Evolutionary conservation across 768 basidiomycete genomes (phyloP), one percentile per base, ranked within the genome.

Genomic region (Hemileccinum rubropunctum): DNA sequence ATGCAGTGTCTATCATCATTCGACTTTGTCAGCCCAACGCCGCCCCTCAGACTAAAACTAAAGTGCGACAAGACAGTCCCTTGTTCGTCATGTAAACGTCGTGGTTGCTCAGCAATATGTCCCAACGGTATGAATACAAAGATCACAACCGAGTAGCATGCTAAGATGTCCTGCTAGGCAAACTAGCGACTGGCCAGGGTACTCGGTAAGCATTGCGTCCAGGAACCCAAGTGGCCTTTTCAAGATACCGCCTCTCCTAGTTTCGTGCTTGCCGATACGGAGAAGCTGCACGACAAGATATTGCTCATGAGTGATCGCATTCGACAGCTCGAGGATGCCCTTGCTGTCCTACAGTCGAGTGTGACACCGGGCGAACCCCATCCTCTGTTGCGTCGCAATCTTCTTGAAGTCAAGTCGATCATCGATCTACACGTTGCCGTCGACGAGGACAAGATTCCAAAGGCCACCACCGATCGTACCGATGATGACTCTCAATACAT

Each of bases 101-200:
- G 87, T 57, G 87, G 87, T 26, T 89, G 87, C 59, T 79, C 83
- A 6, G 82, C 83, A 11, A 89, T 90, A 47, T 90, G 88, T 67
- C 86, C 86, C 3, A 88, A 88, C 58, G 86, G 71, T 64, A 52
- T 14, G 52, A 28, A 7, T 30, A 14, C 23, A 36, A 7, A n/a
- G 15, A 12, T 23, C 14, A 5, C 26, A 0, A 5, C 17, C 14
- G n/a, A 46, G 13, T 12, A 14, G 6, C 28, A 3, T 45, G 23
- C 42, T 42, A 13, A 50, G 26, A 23, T 9, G 6, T 42, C 23
- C 11, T 18, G 17, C 26, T 40, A 70, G 74, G 85, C 27, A 85
- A 83, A 60, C 74, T 89, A 34, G 80, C 84, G 13, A 88, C 87
- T 1, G 87, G 87, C 5, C 84, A 89, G 61, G 87, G 87, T 17